Evolutionary conservation across 2,329 filamentous ascomycete genomes (phyloP).

Genomic region (Ceratocystis alfenasii): DNA sequence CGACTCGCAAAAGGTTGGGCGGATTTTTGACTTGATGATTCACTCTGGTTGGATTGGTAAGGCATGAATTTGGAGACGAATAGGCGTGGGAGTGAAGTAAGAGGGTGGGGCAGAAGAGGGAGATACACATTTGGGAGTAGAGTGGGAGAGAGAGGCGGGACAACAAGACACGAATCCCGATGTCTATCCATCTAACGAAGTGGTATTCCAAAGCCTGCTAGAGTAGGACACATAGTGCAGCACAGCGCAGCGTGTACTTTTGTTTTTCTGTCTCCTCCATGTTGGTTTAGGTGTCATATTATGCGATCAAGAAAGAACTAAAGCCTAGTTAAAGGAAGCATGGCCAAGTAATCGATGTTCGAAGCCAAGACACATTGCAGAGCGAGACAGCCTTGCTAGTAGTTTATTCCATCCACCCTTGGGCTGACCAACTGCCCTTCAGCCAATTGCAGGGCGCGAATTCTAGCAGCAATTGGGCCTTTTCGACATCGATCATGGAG

Average conservation of each 20-base stretch:
- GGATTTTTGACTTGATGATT: slow-evolving; percentile 91
- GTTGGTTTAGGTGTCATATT: too few relatives aligned
- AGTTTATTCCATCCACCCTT: too few relatives aligned
- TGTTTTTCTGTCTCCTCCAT: too few relatives aligned
- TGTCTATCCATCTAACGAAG: background rate
- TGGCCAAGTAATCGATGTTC: too few relatives aligned
- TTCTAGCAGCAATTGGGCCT: too few relatives aligned
- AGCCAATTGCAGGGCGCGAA: too few relatives aligned
- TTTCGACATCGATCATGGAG: background rate
- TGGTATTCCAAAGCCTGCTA: background rate
- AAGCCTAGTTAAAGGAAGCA: too few relatives aligned
- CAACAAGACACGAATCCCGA: background rate
- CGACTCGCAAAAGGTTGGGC: slow-evolving; percentile 70
- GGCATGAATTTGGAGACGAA: slow-evolving; percentile 37
- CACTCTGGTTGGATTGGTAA: slow-evolving; percentile 86
- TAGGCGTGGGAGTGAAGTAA: background rate
- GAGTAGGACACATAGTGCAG: background rate
- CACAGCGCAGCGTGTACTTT: too few relatives aligned
- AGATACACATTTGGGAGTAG: background rate
- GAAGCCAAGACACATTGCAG: too few relatives aligned
- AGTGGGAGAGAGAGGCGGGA: background rate
- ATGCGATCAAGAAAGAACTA: too few relatives aligned
- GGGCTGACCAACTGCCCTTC: too few relatives aligned
- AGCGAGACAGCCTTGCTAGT: too few relatives aligned
- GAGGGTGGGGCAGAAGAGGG: background rate